Evolutionary conservation across 1,284 basidiomycete genomes (phyloP).

Genomic region (Schizophyllum commune): DNA sequence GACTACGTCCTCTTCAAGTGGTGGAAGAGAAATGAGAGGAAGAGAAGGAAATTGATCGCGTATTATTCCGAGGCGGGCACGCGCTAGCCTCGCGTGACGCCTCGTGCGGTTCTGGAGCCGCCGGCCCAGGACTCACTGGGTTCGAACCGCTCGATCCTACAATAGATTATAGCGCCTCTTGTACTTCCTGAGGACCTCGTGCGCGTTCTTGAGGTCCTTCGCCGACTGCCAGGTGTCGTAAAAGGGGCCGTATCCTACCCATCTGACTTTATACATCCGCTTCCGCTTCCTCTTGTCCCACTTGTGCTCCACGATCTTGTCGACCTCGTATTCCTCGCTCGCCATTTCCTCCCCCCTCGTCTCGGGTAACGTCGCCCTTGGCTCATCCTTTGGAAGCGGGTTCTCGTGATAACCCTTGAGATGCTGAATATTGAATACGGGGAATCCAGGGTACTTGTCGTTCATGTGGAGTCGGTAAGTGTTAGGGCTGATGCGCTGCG

Average conservation of each 20-base stretch:
- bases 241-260: conserved; percentile 16
- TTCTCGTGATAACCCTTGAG: conserved; percentile 14
- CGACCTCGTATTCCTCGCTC: neutral
- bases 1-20: no score
- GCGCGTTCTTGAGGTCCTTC: neutral
- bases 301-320: neutral
- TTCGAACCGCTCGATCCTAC: no score
- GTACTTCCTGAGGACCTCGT: neutral
- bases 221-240: conserved; percentile 6
- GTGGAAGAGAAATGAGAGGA: no score
- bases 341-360: neutral
- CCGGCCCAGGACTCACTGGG: no score
- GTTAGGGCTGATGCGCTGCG: conserved; percentile 17
- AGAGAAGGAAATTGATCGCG: no score
- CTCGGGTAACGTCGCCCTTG: no score
- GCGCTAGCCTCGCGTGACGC: no score
- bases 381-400: neutral
- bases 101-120: no score
- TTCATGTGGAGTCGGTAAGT: conserved; percentile 21
- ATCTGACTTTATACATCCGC: conserved; percentile 11
- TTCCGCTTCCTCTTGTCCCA: neutral
- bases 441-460: conserved; percentile 17
- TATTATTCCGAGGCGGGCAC: no score
- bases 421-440: conserved; percentile 24
- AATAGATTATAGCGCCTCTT: no score